Conservation (phyloP, 768 basidiomycete genomes). For the Tricholoma terreum region DNA sequence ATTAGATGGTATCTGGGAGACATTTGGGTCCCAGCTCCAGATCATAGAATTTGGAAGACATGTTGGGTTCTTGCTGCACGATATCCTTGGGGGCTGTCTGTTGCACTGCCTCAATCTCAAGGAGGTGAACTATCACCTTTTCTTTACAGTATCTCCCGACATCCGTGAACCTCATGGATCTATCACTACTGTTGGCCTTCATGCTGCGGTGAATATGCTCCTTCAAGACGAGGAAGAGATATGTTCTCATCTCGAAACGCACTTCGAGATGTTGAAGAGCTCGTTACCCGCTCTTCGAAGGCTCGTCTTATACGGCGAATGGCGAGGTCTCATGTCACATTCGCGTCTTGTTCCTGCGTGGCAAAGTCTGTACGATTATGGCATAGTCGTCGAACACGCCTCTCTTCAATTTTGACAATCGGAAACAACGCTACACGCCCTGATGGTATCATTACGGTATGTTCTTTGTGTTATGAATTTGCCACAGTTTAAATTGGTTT, state of each 20-base stretch:
- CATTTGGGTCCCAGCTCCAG: slow-evolving; percentile 47
- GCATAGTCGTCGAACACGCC: slow-evolving; percentile 23
- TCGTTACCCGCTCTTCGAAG: slow-evolving; percentile 44
- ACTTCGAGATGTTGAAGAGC: slow-evolving; percentile 43
- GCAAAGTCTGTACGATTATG: slow-evolving; percentile 30
- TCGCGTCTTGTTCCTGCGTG: slow-evolving; percentile 33
- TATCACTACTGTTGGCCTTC: slow-evolving; percentile 48
- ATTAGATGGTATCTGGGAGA: slow-evolving; percentile 46
- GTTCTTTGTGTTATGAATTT: neutral
- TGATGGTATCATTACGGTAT: neutral
- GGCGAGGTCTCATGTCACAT: slow-evolving; percentile 39
- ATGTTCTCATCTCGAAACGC: slow-evolving; percentile 43
- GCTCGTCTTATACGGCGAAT: slow-evolving; percentile 52
- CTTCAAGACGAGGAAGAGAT: slow-evolving; percentile 31
- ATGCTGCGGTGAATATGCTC: slow-evolving; percentile 45
- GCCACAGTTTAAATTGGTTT: neutral
- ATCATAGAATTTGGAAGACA: slow-evolving; percentile 58
- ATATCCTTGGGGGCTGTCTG: slow-evolving; percentile 47
- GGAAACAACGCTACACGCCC: neutral
- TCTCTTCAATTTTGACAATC: neutral
- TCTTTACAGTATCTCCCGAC: slow-evolving; percentile 42
- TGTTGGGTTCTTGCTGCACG: slow-evolving; percentile 49
- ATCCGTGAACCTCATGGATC: slow-evolving; percentile 22
- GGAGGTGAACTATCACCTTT: slow-evolving; percentile 53
- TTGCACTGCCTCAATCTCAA: slow-evolving; percentile 42